Base-by-base conservation (phyloP, 805 yeast species). In the Suhomyces sp. region DNA sequence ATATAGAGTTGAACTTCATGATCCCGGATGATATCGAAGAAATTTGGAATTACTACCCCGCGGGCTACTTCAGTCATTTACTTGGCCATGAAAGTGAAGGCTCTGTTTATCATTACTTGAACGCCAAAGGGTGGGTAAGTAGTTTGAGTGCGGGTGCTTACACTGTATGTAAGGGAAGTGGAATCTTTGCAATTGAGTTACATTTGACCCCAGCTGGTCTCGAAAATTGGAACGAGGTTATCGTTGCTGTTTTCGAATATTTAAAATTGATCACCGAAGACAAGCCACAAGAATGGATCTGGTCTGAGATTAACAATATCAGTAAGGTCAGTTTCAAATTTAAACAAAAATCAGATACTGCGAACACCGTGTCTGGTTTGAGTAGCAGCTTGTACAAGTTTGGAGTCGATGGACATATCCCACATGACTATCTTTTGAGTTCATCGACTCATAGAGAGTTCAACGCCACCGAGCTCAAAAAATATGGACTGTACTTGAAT, bases 11-110 rank as follows among this genome's bases (percentile, higher is more conserved):
- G 10, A 58, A 76, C 2, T 93, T 93, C 59, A 68, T 74, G 33
- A 76, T 85, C 9, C 96, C 96, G 2, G 88, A 85, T 51, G 81
- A 81, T 45, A 74, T 76, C 33, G 74, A 73, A 17, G 57, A 64
- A 33, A 42, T 56, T 15, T 85, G 90, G 85, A 73, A 74, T 35
- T 71, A 74, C 16, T 78, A 78, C 47, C 95, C 97, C 0, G 71
- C 76, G 5, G 76, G 72, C 37, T 84, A 88, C 58, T 74, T 67
- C 46, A 77, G 90, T 14, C 97, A 93, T 57, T 67, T 93, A 35
- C 64, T 91, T 31, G 98, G 98, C 25, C 98, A 91, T 58, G 98
- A 91, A 63, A 85, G 93, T 31, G 72, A 81, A 31, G 98, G 98
- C 2, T 88, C 96, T 2, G 57, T 91, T 13, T 68, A 88, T 22